Evolutionary conservation across 192 early-diverging fungal genomes (phyloP), one percentile per base, ranked within the genome.

Genomic region (Backusella tarrabulga): DNA sequence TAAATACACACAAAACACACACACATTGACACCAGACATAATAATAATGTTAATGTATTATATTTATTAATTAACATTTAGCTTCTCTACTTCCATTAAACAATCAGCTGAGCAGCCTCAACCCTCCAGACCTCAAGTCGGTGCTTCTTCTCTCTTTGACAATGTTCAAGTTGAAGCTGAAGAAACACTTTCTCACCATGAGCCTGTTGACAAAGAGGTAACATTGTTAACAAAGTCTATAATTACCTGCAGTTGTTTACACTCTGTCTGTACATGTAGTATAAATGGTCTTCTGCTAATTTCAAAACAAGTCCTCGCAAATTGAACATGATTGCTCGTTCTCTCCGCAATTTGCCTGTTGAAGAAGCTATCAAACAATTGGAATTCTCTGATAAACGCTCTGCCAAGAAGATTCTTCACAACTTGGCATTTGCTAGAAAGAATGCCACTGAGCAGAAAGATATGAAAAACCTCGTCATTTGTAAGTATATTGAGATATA

Each of bases 291-390:
- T 40, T 91, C 92, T 7, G 85, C 81, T 54, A 90, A 92, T 76
- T 95, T 93, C 82, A 90, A 85, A 70, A 88, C 87, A 0, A 90
- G 91, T 42, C 90, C 90, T n/a, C 88, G 88, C 34, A 93, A 93
- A 71, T 86, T 95, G 12, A 88, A 90, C 29, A 85, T 93, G 71
- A 78, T 95, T 21, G 92, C 89, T 4, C 88, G 91, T 78, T 92
- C 93, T 74, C 90, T 95, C 26, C 87, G 90, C 1, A 86, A 88
- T 1, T 84, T 91, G 56, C 76, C 87, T 12, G 79, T 95, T 17
- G 85, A 87, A 50, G 91, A 95, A 72, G 93, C 93, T 14, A 95
- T 95, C 66, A 78, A 88, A 52, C 93, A 95, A 79, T 91, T 95
- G 92, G 82, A 91, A 79, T 91, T 92, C 67, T 95, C 93, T 41